Percentiles rank a stretch among this genome's conserved stretches.
Conservation (phyloP, 495 filamentous ascomycete species). For the Polyplosphaeria fusca region DNA sequence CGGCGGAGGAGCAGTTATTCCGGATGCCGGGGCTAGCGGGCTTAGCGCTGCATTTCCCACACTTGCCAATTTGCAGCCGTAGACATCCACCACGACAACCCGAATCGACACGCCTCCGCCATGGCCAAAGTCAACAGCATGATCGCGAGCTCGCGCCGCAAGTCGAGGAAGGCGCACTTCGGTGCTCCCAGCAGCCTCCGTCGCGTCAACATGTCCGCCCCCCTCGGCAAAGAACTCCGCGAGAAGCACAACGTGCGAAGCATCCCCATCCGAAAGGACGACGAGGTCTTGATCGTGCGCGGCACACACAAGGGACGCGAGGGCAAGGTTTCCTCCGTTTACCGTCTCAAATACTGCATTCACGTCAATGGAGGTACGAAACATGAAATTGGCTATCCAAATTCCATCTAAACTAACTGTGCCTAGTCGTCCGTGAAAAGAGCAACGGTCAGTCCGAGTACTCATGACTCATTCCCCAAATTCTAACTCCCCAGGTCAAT, state of each 20-base stretch:
- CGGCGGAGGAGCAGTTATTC: background rate
- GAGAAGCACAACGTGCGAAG: slow-evolving; percentile 89
- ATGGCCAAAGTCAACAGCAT: slow-evolving; percentile 58
- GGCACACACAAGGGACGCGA: slow-evolving; percentile 82
- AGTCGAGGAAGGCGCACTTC: slow-evolving; percentile 98
- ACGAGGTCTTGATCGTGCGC: slow-evolving; percentile 86
- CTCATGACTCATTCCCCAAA: background rate
- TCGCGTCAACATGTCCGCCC: slow-evolving; percentile 83
- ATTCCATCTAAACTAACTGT: slow-evolving; percentile 42
- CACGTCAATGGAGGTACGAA: slow-evolving; percentile 30
- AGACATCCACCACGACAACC: slow-evolving; percentile 15
- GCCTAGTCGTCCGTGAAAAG: slow-evolving; percentile 79
- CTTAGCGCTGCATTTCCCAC: slow-evolving; percentile 22
- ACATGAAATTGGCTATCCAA: background rate
- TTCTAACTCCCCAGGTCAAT: slow-evolving; percentile 21
- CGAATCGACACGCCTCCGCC: slow-evolving; percentile 25
- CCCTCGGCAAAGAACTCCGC: slow-evolving; percentile 89
- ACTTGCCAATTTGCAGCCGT: slow-evolving; percentile 17
- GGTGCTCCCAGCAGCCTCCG: slow-evolving; percentile 84
- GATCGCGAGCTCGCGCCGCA: slow-evolving; percentile 66
- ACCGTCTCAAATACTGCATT: slow-evolving; percentile 86
- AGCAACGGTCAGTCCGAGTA: slow-evolving; percentile 70
- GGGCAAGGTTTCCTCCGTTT: slow-evolving; percentile 90
- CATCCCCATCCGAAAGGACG: slow-evolving; percentile 97
- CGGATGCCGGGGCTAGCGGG: slow-evolving; percentile 9